Evolutionary conservation across 2,329 filamentous ascomycete species (phyloP).

Genomic region (Microascus cirrosus): DNA sequence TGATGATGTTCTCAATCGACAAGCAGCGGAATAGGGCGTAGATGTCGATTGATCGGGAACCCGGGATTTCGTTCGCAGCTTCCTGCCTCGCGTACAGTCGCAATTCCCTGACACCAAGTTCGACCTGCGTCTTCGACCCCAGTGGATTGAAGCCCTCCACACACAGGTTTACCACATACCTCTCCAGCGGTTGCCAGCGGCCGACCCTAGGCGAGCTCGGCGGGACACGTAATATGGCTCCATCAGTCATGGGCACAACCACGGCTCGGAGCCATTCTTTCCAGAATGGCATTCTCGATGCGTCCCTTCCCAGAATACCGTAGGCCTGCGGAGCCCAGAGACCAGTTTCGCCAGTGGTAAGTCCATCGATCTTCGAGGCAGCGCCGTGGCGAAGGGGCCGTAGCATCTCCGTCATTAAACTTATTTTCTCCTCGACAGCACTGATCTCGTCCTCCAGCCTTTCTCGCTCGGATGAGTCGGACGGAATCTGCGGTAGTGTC

Average conservation of each 20-base stretch:
- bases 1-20: slow-evolving; percentile 84
- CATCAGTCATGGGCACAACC: slow-evolving; percentile 91
- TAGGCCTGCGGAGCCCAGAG: slow-evolving; percentile 94
- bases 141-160: slow-evolving; percentile 88
- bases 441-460: slow-evolving; percentile 88
- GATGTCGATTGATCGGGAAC: slow-evolving; percentile 80
- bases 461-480: slow-evolving; percentile 73
- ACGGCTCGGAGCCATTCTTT: slow-evolving; percentile 96
- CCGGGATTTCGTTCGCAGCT: slow-evolving; percentile 83
- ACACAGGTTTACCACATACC: slow-evolving; percentile 94
- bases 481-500: slow-evolving; percentile 67
- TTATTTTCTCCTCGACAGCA: slow-evolving; percentile 92
- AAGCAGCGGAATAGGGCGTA: slow-evolving; percentile 87
- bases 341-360: slow-evolving; percentile 90
- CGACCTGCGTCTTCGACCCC: slow-evolving; percentile 90
- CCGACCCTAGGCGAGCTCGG: slow-evolving; percentile 83
- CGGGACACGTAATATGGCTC: slow-evolving; percentile 70
- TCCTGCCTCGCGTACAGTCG: slow-evolving; percentile 89
- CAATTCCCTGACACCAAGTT: slow-evolving; percentile 79
- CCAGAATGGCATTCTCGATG: slow-evolving; percentile 81
- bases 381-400: slow-evolving; percentile 87
- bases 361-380: slow-evolving; percentile 90
- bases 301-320: slow-evolving; percentile 79
- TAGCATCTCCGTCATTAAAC: slow-evolving; percentile 90
- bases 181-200: slow-evolving; percentile 90